Evolutionary conservation across 495 filamentous ascomycete genomes (phyloP).

Genomic region (Penicillium bovifimosum): DNA sequence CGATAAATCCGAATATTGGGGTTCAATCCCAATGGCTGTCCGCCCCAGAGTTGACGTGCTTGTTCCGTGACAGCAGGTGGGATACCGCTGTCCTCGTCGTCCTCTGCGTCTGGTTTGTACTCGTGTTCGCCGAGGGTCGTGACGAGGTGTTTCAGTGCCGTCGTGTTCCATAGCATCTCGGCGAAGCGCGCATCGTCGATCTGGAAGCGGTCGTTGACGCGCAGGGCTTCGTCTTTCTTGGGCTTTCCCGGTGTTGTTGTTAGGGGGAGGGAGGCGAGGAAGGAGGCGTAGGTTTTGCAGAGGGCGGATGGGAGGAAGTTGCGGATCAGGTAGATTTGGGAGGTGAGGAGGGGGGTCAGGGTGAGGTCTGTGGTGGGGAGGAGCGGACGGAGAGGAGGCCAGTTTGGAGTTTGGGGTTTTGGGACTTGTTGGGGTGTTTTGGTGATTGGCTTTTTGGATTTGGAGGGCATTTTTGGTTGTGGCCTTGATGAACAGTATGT

Average conservation of each 20-base stretch:
- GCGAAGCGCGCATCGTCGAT: conserved; percentile 72
- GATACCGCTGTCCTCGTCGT: conserved; percentile 36
- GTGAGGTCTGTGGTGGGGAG: conserved; percentile 61
- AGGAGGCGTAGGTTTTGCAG: conserved; percentile 75
- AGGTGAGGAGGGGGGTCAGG: conserved; percentile 50
- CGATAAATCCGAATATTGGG: conserved; percentile 87
- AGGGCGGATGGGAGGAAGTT: conserved; percentile 75
- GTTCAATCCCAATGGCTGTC: conserved; percentile 79
- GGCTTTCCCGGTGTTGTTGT: conserved; percentile 78
- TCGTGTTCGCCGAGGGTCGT: conserved; percentile 15
- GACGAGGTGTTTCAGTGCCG: conserved; percentile 30
- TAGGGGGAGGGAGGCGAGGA: conserved; percentile 68
- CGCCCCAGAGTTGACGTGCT: conserved; percentile 59
- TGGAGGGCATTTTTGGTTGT: conserved; percentile 16
- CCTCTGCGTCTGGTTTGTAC: conserved; percentile 8
- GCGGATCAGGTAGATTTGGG: conserved; percentile 70
- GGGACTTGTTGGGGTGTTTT: conserved; percentile 9
- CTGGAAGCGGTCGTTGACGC: conserved; percentile 91
- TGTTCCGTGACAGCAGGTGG: background rate
- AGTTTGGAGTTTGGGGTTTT: conserved; percentile 47
- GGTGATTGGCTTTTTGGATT: conserved; percentile 20
- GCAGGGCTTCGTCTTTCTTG: conserved; percentile 75
- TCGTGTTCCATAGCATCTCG: conserved; percentile 60
- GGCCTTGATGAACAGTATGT: background rate
- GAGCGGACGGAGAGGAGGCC: conserved; percentile 73